Conservation (phyloP, 371 early-diverging fungal genomes). For the Mucor piriformis region DNA sequence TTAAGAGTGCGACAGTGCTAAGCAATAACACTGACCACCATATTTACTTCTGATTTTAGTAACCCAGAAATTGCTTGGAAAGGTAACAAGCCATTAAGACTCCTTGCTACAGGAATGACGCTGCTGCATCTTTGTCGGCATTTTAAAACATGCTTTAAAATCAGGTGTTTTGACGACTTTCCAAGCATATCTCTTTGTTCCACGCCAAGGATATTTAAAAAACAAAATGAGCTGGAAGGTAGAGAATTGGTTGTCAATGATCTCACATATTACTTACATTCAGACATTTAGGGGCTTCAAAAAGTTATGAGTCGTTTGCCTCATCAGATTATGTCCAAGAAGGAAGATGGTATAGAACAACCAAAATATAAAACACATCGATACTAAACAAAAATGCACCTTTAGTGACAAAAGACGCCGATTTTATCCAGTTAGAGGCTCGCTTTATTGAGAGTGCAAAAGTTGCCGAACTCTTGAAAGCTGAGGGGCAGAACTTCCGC, state of each 20-base stretch:
- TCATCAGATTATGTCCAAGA: slow-evolving; percentile 49
- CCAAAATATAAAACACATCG: not conserved
- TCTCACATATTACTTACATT: not conserved
- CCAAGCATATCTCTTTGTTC: no score
- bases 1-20: no score
- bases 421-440: slow-evolving; percentile 66
- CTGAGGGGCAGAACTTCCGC: slow-evolving; percentile 76
- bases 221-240: slow-evolving; percentile 27
- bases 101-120: no score
- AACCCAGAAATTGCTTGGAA: no score
- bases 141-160: no score
- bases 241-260: not conserved
- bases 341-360: slow-evolving; percentile 36
- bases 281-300: slow-evolving; percentile 28
- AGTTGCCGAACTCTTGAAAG: slow-evolving; percentile 55
- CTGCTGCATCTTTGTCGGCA: no score
- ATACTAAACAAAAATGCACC: not conserved
- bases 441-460: slow-evolving; percentile 63
- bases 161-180: no score
- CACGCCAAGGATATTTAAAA: not conserved
- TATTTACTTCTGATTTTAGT: no score
- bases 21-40: no score
- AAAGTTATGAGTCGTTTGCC: slow-evolving; percentile 40
- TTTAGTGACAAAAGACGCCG: slow-evolving; percentile 70
- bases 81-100: no score